Base-by-base conservation (phyloP, 495 filamentous ascomycete species). In the Aspergillus sparsus region DNA sequence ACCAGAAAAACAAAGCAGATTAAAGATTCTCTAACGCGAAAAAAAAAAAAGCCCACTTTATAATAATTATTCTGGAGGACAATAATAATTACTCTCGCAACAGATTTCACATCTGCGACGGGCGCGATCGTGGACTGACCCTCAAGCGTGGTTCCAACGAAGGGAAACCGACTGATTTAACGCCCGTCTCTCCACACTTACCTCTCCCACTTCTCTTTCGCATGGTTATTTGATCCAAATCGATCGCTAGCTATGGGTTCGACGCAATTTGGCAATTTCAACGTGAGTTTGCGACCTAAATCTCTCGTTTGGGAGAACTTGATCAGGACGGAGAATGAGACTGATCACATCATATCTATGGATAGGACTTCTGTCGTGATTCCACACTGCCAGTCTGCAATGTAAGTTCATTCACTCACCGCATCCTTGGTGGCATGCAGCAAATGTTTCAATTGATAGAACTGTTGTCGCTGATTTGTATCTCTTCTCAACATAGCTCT, bases 311-410 rank as follows among this genome's bases (percentile, higher is more conserved):
- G n/a, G 49, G 18, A 16, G 56, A 16, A 1, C 11, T 16, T 15
- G 7, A 15, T 12, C 12, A 15, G 21, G 49, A 5, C 2, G 2
- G 32, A 53, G n/a, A n/a, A 61, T 53, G 57, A 64, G 45, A 61
- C 54, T 61, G 46, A 54, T 72, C 66, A 45, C 41, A 58, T 57
- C 49, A 51, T 54, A 27, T 27, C 21, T 27, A 41, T 33, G 18
- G 12, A 35, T 63, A 96, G 90, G 79, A 94, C 77, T 97, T 99
- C 73, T 99, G 94, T 86, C 89, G 89, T 67, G 91, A 97, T 79
- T 92, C 92, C 62, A 97, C 93, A 62, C 81, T 99, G 68, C 94
- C 94, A 62, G 85, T 96, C 64, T 97, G 93, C 85, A 97, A 97
- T 83, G 93, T 98, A 84, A 62, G 93, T 87, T 57, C 42, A 27